Percentiles rank a stretch among this genome's conserved stretches.
Evolutionary conservation across 2,329 filamentous ascomycete genomes (phyloP).

Genomic region (Scytalidium lignicola): DNA sequence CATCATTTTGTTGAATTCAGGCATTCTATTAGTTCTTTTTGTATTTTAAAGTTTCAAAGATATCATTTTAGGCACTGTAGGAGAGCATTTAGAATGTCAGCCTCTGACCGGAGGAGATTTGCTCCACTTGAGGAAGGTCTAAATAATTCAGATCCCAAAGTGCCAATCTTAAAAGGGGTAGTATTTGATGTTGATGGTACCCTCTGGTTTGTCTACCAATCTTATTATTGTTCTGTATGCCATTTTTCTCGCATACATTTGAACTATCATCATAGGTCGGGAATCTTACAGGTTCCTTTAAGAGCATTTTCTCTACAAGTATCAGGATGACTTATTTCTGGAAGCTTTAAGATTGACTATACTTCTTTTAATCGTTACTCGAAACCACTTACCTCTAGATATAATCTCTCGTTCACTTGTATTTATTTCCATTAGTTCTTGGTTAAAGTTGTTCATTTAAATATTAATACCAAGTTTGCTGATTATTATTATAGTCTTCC

Average conservation of each 20-base stretch:
- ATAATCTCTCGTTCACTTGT: no score
- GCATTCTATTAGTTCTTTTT: neutral
- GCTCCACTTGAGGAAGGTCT: slow-evolving; percentile 44
- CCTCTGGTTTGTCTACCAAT: slow-evolving; percentile 62
- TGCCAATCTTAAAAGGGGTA: slow-evolving; percentile 49
- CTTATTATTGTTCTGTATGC: neutral
- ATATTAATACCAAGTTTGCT: no score
- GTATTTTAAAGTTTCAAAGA: neutral
- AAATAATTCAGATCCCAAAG: slow-evolving; percentile 18
- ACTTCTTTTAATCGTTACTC: no score
- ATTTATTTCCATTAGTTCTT: neutral
- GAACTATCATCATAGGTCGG: no score
- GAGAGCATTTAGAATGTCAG: neutral
- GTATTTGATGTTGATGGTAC: slow-evolving; percentile 97
- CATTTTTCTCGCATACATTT: neutral
- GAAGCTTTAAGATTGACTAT: no score
- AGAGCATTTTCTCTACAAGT: no score
- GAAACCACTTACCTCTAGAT: no score
- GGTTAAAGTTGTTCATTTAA: no score
- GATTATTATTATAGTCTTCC: slow-evolving; percentile 55
- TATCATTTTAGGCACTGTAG: neutral
- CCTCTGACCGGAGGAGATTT: slow-evolving; percentile 40
- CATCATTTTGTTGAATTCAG: neutral
- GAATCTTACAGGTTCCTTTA: slow-evolving; percentile 1
- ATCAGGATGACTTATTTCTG: no score